These are phyloP conservation scores for Moelleriella libera DNA, from an alignment of 2,329 filamentous ascomycete species.

Conservation along the genomic window DNA sequence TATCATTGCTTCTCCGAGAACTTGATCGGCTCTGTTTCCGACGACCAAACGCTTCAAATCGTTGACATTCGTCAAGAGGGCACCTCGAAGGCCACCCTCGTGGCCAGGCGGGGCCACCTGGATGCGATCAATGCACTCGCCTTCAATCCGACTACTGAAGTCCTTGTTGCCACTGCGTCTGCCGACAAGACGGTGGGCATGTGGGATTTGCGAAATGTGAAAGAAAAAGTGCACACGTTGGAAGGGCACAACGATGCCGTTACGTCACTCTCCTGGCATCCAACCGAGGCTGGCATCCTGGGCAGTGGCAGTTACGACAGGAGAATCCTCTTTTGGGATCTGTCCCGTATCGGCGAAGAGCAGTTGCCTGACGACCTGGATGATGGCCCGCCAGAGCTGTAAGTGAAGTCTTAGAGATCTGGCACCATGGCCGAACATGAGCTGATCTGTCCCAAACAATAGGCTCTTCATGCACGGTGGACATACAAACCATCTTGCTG, in stretches of 20 bases:
- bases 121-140: slow-evolving; percentile 94
- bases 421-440: background rate
- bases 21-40: slow-evolving; percentile 85
- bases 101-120: slow-evolving; percentile 60
- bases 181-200: slow-evolving; percentile 90
- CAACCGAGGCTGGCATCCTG: slow-evolving; percentile 73
- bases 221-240: slow-evolving; percentile 77
- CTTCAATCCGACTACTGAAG: slow-evolving; percentile 87
- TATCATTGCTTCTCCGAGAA: slow-evolving; percentile 77
- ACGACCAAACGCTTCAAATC: slow-evolving; percentile 86
- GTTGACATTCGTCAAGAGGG: slow-evolving; percentile 66
- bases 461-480: slow-evolving; percentile 91
- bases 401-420: slow-evolving; percentile 20
- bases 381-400: slow-evolving; percentile 90
- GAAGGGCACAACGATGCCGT: slow-evolving; percentile 83
- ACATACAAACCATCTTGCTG: slow-evolving; percentile 90
- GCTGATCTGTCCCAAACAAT: background rate
- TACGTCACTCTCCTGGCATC: slow-evolving; percentile 90
- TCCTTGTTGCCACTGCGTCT: slow-evolving; percentile 80
- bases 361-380: slow-evolving; percentile 90
- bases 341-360: slow-evolving; percentile 83
- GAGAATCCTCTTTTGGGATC: slow-evolving; percentile 91
- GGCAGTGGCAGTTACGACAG: slow-evolving; percentile 89
- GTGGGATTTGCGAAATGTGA: slow-evolving; percentile 88
- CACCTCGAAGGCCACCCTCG: slow-evolving; percentile 52